phyloP scores from a whole-genome alignment of 108 stramenopile genomes.

The Nannochloropsis salina region DNA sequence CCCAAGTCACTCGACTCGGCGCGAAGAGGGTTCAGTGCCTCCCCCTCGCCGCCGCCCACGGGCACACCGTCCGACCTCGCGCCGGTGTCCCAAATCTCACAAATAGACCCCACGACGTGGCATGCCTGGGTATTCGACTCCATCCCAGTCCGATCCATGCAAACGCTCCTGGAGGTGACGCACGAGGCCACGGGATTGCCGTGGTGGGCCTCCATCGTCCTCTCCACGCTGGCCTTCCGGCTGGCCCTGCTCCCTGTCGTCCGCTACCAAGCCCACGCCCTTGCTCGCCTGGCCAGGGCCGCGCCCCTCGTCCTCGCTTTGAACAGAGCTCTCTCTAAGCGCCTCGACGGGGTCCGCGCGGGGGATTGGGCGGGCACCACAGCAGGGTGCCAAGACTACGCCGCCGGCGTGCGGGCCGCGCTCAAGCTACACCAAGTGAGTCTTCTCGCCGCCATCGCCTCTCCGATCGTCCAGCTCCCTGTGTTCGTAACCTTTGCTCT shows the following conservation, averaged over 20 bases:
- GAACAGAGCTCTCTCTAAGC: slow-evolving; percentile 16
- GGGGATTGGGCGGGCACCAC: background rate
- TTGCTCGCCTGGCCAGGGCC: background rate
- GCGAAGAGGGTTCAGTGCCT: background rate
- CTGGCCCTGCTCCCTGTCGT: background rate
- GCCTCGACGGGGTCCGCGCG: slow-evolving; percentile 6
- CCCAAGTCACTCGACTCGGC: background rate
- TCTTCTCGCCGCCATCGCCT: background rate
- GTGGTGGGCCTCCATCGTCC: slow-evolving; percentile 7
- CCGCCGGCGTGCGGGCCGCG: background rate
- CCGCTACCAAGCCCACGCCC: background rate
- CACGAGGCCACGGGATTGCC: slow-evolving; percentile 3
- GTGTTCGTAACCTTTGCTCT: slow-evolving; percentile 12
- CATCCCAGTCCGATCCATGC: background rate
- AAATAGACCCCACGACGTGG: background rate
- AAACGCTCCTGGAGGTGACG: background rate
- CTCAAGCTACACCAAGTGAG: background rate
- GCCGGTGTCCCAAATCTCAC: too few species aligned
- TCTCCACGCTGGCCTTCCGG: background rate
- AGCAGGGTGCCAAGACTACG: background rate
- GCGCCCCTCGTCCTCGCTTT: background rate
- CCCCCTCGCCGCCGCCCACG: background rate
- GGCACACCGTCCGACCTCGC: background rate
- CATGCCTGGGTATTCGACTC: slow-evolving; percentile 7
- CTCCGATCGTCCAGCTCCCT: background rate